Conservation (phyloP, 2,329 filamentous ascomycete species). For the Beauveria sp. region DNA sequence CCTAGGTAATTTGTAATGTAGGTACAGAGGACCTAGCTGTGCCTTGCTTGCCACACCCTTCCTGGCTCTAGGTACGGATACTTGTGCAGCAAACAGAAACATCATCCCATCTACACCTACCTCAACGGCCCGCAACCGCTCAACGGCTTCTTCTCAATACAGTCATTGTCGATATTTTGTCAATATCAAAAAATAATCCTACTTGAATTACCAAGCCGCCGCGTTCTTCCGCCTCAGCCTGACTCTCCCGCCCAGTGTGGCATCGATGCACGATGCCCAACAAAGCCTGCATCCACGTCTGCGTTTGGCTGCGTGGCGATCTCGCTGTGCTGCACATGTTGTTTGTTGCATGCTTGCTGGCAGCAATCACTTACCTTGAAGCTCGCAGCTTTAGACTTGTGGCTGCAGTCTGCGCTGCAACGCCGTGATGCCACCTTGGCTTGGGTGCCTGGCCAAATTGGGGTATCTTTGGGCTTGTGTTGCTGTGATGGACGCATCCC, state of each 20-base stretch:
- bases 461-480: not conserved
- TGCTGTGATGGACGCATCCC: not conserved
- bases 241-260: conserved; percentile 1
- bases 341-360: conserved; percentile 3
- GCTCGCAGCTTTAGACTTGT: conserved; percentile 4
- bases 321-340: not conserved
- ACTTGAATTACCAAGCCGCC: not conserved
- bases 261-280: conserved; percentile 8
- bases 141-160: not conserved
- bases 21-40: not conserved
- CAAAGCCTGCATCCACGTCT: conserved; percentile 3
- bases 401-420: conserved; percentile 2
- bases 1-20: not conserved
- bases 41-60: not conserved
- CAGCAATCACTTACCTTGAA: not conserved
- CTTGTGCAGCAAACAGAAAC: not conserved
- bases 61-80: not conserved
- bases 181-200: not conserved
- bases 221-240: not conserved
- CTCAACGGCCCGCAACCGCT: not conserved
- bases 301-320: conserved; percentile 1
- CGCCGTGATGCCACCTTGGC: not conserved
- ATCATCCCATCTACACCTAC: not conserved
- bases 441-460: not conserved
- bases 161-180: not conserved